Evolutionary conservation across 2,329 filamentous ascomycete species (phyloP), one percentile per base, ranked within the genome.

Genomic region (Canariomyces notabilis): DNA sequence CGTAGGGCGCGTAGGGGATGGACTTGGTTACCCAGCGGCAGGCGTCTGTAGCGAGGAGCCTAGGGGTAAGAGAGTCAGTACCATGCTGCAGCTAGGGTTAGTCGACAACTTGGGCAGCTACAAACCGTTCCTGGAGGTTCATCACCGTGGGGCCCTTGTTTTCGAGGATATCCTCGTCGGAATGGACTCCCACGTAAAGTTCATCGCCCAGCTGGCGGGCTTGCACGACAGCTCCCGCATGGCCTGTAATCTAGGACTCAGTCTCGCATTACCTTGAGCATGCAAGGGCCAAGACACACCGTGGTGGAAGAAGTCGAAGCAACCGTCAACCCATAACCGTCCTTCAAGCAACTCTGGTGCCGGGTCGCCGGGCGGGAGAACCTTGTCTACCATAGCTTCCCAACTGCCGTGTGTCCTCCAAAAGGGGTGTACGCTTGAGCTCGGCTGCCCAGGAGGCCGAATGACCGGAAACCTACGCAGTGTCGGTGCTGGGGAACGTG

Each of bases 101-200:
- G 51, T 60, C 52, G 63, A 61, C 58, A 55, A 56, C 59, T 54
- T 44, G 56, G 41, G 29, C 48, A 38, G 57, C 44, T 58, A 45
- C 7, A 8, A 70, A 79, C 84, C 91, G 84, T 77, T 98, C 93
- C 57, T 84, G 77, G 47, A 97, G 74, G 47, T 81, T 91, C 93
- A 98, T 98, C 58, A 98, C 93, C 0, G 91, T 96, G 1, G 93
- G 93, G 6, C 93, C 93, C 71, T 98, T 98, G 74, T 98, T 95
- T 63, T 90, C 87, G 57, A 95, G 75, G 60, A 98, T 98, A 42
- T 87, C 85, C 68, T 96, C 89, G 65, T 98, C 93, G 3, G 89
- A 95, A 71, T 98, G 93, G 42, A 98, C 85, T 49, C 93, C 93
- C 29, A 95, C 89, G 56, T 88, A 83, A 39, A 98, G 81, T 70